Percentiles rank a stretch among this genome's conserved stretches.
Evolutionary conservation across 2,329 filamentous ascomycete genomes (phyloP).

Genomic region (Elsinoe fawcettii): DNA sequence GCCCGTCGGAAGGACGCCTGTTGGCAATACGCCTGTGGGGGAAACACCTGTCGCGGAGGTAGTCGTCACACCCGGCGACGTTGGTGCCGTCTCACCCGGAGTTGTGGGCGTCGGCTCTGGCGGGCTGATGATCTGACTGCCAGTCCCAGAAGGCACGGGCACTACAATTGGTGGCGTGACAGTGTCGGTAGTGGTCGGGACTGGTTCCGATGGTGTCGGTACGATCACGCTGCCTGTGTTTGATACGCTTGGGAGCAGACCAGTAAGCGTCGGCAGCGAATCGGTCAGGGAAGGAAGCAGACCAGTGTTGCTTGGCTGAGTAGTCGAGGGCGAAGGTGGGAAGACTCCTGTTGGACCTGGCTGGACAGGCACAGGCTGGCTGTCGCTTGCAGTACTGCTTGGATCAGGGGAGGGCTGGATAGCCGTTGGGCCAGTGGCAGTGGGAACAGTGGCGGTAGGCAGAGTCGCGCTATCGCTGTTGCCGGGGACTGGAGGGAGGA

Average conservation of each 20-base stretch:
- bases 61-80: background rate
- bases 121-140: background rate
- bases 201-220: background rate
- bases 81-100: background rate
- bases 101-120: background rate
- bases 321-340: background rate
- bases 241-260: background rate
- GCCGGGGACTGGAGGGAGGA: background rate
- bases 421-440: background rate
- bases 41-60: background rate
- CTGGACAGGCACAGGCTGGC: background rate
- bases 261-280: background rate
- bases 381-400: background rate
- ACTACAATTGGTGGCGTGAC: conserved; percentile 4
- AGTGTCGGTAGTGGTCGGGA: background rate
- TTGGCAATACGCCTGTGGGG: background rate
- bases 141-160: background rate
- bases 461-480: background rate
- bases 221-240: background rate
- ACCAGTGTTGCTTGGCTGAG: background rate
- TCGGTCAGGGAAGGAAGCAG: background rate
- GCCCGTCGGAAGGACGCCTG: background rate
- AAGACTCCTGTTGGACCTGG: background rate
- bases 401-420: background rate
- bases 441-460: background rate